phyloP scores from a whole-genome alignment of 768 basidiomycete genomes.

The Daedaleopsis sinensis region DNA sequence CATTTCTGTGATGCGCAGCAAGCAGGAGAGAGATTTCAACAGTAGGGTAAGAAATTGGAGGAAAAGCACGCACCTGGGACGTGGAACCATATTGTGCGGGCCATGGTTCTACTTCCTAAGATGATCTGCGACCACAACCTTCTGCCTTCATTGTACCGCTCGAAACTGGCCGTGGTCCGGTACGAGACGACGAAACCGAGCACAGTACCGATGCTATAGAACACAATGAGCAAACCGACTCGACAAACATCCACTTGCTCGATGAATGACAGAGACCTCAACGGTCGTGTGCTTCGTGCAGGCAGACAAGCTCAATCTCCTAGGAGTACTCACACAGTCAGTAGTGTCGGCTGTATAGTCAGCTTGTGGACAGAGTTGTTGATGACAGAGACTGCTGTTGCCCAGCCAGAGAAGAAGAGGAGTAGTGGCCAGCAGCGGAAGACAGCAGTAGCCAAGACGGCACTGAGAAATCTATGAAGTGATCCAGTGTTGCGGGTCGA shows the following conservation, averaged over 20 bases:
- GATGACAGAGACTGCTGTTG: constrained; percentile 57
- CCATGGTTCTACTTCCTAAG: constrained; percentile 54
- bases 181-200: constrained; percentile 78
- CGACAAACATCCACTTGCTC: not conserved
- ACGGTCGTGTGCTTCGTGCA: not conserved
- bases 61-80: constrained; percentile 48
- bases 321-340: constrained; percentile 61
- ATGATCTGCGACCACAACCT: constrained; percentile 72
- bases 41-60: not conserved
- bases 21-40: not conserved
- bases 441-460: constrained; percentile 42
- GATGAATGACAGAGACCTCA: too few relatives aligned
- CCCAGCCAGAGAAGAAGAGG: constrained; percentile 65
- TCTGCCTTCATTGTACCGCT: constrained; percentile 77
- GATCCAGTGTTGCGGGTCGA: constrained; percentile 4
- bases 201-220: constrained; percentile 57
- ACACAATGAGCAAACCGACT: constrained; percentile 30
- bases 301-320: not conserved
- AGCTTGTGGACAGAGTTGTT: constrained; percentile 49
- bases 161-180: constrained; percentile 71
- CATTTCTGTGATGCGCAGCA: constrained; percentile 22
- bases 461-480: constrained; percentile 26
- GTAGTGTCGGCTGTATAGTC: constrained; percentile 52
- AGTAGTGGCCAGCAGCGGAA: constrained; percentile 72
- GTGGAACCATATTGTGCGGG: constrained; percentile 70